Base-by-base conservation (phyloP, 139 green algal species). In the Coelastrella sp. region DNA sequence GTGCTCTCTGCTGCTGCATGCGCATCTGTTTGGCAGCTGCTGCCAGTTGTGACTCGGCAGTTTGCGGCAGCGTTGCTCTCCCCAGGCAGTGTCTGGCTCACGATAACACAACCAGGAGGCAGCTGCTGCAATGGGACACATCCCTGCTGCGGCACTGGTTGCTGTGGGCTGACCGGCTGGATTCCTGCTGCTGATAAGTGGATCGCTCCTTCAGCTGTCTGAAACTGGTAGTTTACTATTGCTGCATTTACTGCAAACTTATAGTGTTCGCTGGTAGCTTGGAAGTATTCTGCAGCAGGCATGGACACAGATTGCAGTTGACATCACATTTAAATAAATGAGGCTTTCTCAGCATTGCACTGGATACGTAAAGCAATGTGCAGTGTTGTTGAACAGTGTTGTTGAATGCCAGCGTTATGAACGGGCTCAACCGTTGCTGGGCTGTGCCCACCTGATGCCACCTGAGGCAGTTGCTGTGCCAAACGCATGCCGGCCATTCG, bases 211-310 rank as follows among this genome's bases (percentile, higher is more conserved):
- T 93, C 93, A 12, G 91, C 80, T 19, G 91, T 84, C 0, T 58
- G 65, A 84, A 96, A 96, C 85, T 93, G 88, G 27, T 93, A 79
- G 63, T 96, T 89, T 57, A 97, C 92, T 57, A 97, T 94, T 59
- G 91, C 91, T 15, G 91, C 80, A 81, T 96, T 96, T 19, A 97
- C 94, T 9, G 95, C 94, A 82, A 91, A 92, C 79, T 92, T 82
- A 91, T 95, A 97, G 75, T 94, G 86, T 17, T 91, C 60, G 15
- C 70, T 65, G 20, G 82, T 80, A 6, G 84, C 89, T 10, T 79
- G 25, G 11, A 93, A 72, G 78, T 87, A 93, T 4, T 81, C 90
- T 92, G 74, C 74, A 80, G 74, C 74, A 59, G 74, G 1, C 17
- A 3, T 49, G 35, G 35, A 49, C 35, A 49, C 35, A 49, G 35